Evolutionary conservation across 1,139 yeast genomes (phyloP), one percentile per base, ranked within the genome.

Genomic region (Taiozyma onychis): DNA sequence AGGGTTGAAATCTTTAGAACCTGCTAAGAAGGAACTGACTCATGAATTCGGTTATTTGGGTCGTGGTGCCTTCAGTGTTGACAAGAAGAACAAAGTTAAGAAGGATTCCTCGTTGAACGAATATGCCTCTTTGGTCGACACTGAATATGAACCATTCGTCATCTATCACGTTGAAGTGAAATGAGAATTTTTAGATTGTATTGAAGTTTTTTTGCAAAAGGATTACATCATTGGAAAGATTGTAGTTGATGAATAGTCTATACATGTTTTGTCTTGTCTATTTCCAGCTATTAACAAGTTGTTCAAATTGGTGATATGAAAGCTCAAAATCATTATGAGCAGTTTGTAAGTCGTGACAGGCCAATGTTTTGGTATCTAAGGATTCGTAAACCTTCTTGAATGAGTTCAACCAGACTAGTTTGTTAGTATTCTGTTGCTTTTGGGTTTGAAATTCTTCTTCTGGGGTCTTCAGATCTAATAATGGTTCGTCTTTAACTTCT

Each of bases 61-160:
- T 44, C 98, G 98, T 32, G 88, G 84, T 62, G 96, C 96, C 0
- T 86, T 85, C 63, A 66, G 70, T 27, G 74, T 75, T 55, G 89
- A 84, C 65, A 78, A 76, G 60, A 75, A 77, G 61, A 89, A 89
- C 49, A 80, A 83, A 55, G 77, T 85, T 54, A 74, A 80, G 62
- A 74, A 78, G 52, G 85, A 81, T 57, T 67, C 76, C 49, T 83
- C 81, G 51, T 76, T 93, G 62, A 80, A 84, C 61, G 97, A 93
- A 67, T 93, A 88, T 67, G 95, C 97, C 24, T 81, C 95, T 9
- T 73, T 93, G 64, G 97, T 90, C 47, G 98, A 93, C 69, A 81
- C 93, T 41, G 97, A 93, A 55, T 93, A 90, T 67, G 96, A 91
- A 70, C 98, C 98, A 46, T 93, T 93, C 72, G 99, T 91, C 49